Evolutionary conservation across 805 yeast species (phyloP).

Genomic region (Groenewaldozyma tartarivorans): DNA sequence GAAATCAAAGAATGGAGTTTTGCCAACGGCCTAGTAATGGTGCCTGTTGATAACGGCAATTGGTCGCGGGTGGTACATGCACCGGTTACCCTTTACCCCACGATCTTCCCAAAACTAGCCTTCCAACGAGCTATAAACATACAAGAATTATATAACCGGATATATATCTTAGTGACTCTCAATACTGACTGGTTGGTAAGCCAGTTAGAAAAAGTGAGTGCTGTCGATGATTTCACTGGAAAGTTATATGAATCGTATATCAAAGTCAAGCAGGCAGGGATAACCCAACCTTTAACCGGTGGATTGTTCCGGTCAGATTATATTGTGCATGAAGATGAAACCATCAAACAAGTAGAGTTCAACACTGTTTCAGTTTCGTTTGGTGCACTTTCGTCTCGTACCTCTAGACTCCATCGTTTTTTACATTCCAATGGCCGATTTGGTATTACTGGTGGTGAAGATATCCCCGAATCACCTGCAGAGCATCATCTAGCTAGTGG

Average conservation of each 20-base stretch:
- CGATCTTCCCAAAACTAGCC: constrained; percentile 67
- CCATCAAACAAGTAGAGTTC: constrained; percentile 89
- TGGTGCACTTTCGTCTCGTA: constrained; percentile 80
- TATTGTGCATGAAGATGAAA: constrained; percentile 44
- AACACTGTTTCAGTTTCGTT: constrained; percentile 94
- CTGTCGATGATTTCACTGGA: constrained; percentile 76
- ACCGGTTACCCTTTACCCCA: constrained; percentile 85
- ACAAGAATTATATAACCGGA: constrained; percentile 58
- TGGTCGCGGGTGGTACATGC: constrained; percentile 41
- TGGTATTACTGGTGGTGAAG: constrained; percentile 16
- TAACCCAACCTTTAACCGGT: constrained; percentile 55
- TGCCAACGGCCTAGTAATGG: constrained; percentile 74
- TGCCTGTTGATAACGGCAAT: constrained; percentile 34
- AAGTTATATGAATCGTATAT: constrained; percentile 54
- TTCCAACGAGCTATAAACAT: constrained; percentile 59
- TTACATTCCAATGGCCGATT: constrained; percentile 31
- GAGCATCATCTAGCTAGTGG: constrained; percentile 54
- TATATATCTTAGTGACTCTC: constrained; percentile 57
- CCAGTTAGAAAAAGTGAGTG: constrained; percentile 36
- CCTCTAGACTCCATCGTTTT: constrained; percentile 64
- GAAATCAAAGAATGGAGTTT: constrained; percentile 62
- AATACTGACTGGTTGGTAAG: constrained; percentile 56
- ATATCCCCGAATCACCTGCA: constrained; percentile 64
- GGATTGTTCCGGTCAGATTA: constrained; percentile 91
- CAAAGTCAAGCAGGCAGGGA: constrained; percentile 34